Evolutionary conservation across 768 basidiomycete genomes (phyloP), one percentile per base, ranked within the genome.

Genomic region (Suillus hirtellus): DNA sequence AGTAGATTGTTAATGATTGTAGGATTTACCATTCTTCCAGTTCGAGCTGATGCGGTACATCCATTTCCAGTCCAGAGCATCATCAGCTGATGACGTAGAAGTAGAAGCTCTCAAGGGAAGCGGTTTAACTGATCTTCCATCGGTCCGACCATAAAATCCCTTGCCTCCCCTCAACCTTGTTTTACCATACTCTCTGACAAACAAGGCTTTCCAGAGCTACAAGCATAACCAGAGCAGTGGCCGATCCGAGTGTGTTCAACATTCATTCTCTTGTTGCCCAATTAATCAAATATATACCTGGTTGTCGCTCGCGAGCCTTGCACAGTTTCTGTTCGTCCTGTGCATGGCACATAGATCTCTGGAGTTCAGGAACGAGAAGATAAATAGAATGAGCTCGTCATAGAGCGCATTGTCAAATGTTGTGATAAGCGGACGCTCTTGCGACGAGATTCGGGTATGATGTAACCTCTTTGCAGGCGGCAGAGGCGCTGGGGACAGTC

Each of bases 21-120:
- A 52, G 40, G 61, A 71, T 81, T 67, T 69, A 92, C 92, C 92
- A 75, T 77, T 89, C 72, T 83, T 83, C 92, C 92, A 93, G 67
- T 93, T 93, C 17, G 86, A 86, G 68, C 89, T 91, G 65, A 92
- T 89, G 61, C 89, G 83, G 73, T 92, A 93, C 90, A 93, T 92
- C 84, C 85, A 89, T 74, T 90, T 92, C 91, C 91, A 93, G 70
- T 91, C 84, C 37, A 77, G 71, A 42, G 75, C 72, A 21, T 76
- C 70, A 21, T 78, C 76, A 37, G 70, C 68, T 63, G 76, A 66
- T 47, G 61, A 56, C 34, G 44, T 64, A 24, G 56, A 31, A 27
- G 40, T 46, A 37, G 66, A 66, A 5, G 78, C 82, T 71, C 87
- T 75, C 34, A 79, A 80, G 12, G 89, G 90, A 35, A 93, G 76